These are phyloP conservation scores for Geosmithia flava DNA, from an alignment of 2,329 filamentous ascomycete species.

Conservation along the genomic window DNA sequence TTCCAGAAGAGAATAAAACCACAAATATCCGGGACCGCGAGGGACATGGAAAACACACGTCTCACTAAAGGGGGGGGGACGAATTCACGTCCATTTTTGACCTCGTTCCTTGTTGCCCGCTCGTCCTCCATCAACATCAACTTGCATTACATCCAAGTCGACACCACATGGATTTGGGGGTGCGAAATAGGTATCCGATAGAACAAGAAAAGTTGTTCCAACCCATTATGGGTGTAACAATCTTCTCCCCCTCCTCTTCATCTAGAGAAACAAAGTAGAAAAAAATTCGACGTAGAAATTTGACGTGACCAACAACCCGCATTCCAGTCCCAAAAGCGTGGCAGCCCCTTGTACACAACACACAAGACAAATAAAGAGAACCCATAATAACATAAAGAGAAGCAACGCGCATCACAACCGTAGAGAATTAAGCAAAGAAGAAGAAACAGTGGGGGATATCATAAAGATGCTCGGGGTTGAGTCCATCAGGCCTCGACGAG, in stretches of 20 bases:
- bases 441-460: background rate
- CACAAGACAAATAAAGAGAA: background rate
- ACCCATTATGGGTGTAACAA: too few relatives aligned
- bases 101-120: background rate
- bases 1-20: background rate
- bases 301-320: background rate
- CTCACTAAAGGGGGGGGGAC: too few relatives aligned
- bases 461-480: background rate
- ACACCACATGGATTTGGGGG: background rate
- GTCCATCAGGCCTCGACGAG: constrained; percentile 18
- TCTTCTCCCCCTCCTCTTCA: background rate
- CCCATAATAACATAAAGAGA: background rate
- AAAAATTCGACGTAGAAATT: background rate
- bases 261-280: background rate
- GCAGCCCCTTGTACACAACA: background rate
- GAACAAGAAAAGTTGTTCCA: background rate
- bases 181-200: background rate
- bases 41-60: too few relatives aligned
- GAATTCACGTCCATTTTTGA: background rate
- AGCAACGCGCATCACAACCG: background rate
- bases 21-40: too few relatives aligned
- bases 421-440: background rate
- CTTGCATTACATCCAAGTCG: background rate
- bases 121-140: background rate
- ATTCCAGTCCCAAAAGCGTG: background rate